Evolutionary conservation across 2,329 filamentous ascomycete species (phyloP).

Genomic region (Fusarium virguliforme): DNA sequence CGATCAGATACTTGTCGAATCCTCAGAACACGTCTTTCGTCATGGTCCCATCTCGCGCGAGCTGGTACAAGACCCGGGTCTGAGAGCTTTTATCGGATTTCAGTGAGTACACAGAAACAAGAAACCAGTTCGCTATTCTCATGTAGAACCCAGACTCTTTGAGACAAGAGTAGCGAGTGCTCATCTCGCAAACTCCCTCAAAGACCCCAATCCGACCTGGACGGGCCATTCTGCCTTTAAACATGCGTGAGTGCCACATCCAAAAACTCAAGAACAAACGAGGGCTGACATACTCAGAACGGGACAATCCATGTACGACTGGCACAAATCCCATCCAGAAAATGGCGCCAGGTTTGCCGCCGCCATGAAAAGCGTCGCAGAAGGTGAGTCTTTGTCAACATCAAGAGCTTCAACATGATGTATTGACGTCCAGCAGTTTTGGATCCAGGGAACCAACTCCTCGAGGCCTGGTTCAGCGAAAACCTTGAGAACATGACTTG

Average conservation of each 20-base stretch:
- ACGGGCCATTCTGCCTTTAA: conserved; percentile 43
- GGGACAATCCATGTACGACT: conserved; percentile 44
- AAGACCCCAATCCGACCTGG: conserved; percentile 35
- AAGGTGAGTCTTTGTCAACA: conserved; percentile 53
- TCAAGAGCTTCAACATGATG: not conserved
- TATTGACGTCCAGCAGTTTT: conserved; percentile 18
- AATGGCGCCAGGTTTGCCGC: conserved; percentile 55
- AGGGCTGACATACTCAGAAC: conserved; percentile 26
- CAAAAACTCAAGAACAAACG: not conserved
- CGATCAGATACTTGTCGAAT: conserved; percentile 32
- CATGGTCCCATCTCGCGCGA: conserved; percentile 29
- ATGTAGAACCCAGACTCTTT: conserved; percentile 22
- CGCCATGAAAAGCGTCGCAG: conserved; percentile 36
- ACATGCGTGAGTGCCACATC: conserved; percentile 31
- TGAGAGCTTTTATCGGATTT: conserved; percentile 41
- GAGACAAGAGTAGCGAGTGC: conserved; percentile 43
- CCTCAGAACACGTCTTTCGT: conserved; percentile 18
- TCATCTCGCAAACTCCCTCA: conserved; percentile 41
- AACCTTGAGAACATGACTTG: conserved; percentile 1
- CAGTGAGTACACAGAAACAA: conserved; percentile 21
- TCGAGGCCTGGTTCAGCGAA: conserved; percentile 23
- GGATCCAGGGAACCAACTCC: conserved; percentile 34
- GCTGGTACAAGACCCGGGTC: conserved; percentile 25
- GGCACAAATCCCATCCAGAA: conserved; percentile 54
- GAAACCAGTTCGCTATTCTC: not conserved